phyloP scores from a whole-genome alignment of 495 filamentous ascomycete genomes.

The Ramalina peruviana region DNA sequence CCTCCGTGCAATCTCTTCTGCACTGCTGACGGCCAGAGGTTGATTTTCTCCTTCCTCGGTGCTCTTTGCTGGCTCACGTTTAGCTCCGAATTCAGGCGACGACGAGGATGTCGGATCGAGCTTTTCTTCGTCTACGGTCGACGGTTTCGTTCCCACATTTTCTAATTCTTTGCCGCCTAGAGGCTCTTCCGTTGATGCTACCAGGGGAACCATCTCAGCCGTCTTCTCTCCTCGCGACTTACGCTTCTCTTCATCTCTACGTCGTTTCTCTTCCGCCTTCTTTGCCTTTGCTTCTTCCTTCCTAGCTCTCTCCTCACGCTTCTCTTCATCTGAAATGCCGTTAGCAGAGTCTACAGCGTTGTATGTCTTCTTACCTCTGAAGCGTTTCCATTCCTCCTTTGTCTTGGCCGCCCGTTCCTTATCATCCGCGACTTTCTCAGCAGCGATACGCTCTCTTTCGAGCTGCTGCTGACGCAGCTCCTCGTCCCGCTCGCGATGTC shows the following conservation, averaged over 20 bases:
- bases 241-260: conserved; percentile 29
- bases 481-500: conserved; percentile 44
- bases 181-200: conserved; percentile 3
- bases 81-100: background rate
- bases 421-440: conserved; percentile 35
- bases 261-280: conserved; percentile 34
- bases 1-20: conserved; percentile 5
- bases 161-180: conserved; percentile 10
- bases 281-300: conserved; percentile 38
- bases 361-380: conserved; percentile 29
- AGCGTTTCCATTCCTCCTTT: conserved; percentile 26
- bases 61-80: background rate
- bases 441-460: conserved; percentile 31
- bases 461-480: conserved; percentile 42
- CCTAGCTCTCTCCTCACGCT: conserved; percentile 30
- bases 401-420: conserved; percentile 14
- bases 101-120: background rate
- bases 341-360: background rate
- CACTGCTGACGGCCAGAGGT: background rate
- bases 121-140: conserved; percentile 1
- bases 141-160: conserved; percentile 1
- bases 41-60: background rate
- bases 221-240: conserved; percentile 13
- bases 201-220: conserved; percentile 1
- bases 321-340: conserved; percentile 35